Base-by-base conservation (phyloP, 805 yeast species). In the Lipomyces mesembrius region DNA sequence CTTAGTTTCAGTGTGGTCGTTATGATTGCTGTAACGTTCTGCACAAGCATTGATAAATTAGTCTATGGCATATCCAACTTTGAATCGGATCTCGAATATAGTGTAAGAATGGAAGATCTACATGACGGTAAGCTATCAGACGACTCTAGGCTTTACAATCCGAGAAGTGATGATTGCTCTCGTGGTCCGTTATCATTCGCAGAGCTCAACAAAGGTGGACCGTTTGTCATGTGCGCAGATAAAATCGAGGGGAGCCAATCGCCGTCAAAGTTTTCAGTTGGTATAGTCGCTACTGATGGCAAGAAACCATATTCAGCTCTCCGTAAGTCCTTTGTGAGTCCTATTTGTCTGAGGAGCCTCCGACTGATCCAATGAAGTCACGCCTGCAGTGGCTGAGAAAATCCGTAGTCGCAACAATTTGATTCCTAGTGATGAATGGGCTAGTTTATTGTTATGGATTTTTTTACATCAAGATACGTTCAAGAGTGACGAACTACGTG, bases 191-290 rank as follows among this genome's bases (percentile, higher is more conserved):
- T 65, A 34, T 51, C 57, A 3, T 65, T 61, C 52, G 68, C 65
- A 14, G 68, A 65, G 56, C 60, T 60, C 54, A 52, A 12, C n/a
- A 17, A 14, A 14, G 64, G 53, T 9, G 60, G 63, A 7, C 68
- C 68, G 25, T 61, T 65, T 22, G 29, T 65, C 9, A 65, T 65
- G 39, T 65, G 68, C 32, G 61, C 66, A n/a, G 54, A 20, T 27
- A n/a, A 27, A 5, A 11, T 53, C n/a, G 37, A 27, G 22, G 11
- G 52, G 29, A 20, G 35, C 34, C 37, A 37, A 14, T 55, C 43
- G 12, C 32, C 57, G 9, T 20, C 51, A 11, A 39, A 37, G 17
- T 63, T 59, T 32, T 49, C 32, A 17, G 2, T 63, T n/a, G 25
- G 56, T 29, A 35, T 63, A 29, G 57, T 46, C 8, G 66, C 60